Base-by-base conservation (phyloP, 2,329 filamentous ascomycete species). In the Coniochaeta prunicola region DNA sequence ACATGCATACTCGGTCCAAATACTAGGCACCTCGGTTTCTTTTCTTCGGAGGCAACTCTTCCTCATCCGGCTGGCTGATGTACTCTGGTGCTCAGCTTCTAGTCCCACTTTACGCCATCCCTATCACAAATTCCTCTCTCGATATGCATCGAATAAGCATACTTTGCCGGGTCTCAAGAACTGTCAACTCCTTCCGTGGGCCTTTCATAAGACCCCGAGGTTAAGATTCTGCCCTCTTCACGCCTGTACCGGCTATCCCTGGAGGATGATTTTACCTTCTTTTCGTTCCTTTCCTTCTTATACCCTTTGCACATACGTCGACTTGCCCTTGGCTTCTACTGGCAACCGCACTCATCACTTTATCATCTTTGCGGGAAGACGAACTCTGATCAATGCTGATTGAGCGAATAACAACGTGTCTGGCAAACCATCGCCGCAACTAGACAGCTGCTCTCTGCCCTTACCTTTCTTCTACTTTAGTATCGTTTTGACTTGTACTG, bases 21-120 rank as follows among this genome's bases (percentile, higher is more conserved):
- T 59, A 60, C 53, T 42, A 40, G 59, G 60, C 60, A 60, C 60
- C 45, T 42, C 50, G 53, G 53, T 53, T 57, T 38, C 17, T 26
- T 42, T 48, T 54, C 55, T 48, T 13, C 50, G 28, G 21, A 40
- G 53, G 17, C 3, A 48, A 57, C 3, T 17, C 4, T 45, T 9
- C 21, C 30, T 17, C 45, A 5, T 30, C 12, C 24, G 13, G 45
- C 45, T n/a, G 24, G 24, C 24, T 50, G 12, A 30, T 12, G 2
- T n/a, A 17, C 24, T 30, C 24, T n/a, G n/a, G n/a, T n/a, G n/a
- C n/a, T n/a, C n/a, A n/a, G 15, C 21, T 26, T 30, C 17, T 21
- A 21, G 45, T 26, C 21, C 7, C 36, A 4, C 26, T 28, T 7
- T 26, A 26, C 40, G 40, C 24, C 24, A 26, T 45, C 40, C 26